Base-by-base conservation (phyloP, 2,329 filamentous ascomycete genomes). In the Zarea fungicola region DNA sequence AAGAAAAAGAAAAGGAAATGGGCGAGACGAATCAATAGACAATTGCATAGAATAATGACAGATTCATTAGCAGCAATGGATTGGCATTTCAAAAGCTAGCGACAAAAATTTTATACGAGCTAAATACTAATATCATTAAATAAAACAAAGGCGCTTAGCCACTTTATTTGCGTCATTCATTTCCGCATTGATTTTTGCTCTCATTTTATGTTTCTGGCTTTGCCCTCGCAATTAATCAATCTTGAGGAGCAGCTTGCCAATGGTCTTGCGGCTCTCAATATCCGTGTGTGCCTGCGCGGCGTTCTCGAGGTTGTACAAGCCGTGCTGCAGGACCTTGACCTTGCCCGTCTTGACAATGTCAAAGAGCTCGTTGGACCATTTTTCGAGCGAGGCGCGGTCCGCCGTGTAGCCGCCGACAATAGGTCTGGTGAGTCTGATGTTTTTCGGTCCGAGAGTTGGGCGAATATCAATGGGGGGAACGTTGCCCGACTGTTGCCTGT, bases 191-290 rank as follows among this genome's bases (percentile, higher is more conserved):
- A n/a, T n/a, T n/a, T n/a, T n/a, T n/a, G n/a, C n/a, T 9, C 5
- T 29, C 8, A 22, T 37, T 39, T 39, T 18, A 19, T 19, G 14
- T 19, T 19, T 26, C 25, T 22, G 6, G 2, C 23, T 13, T 2
- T 5, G n/a, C 11, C 6, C 10, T 19, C 6, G 3, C 4, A 50
- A 53, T 52, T 60, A 67, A 56, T 71, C 84, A 40, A 81, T 77
- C 69, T 83, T 84, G 60, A 96, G 65, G 49, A 96, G 65, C 54
- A 95, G 66, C 73, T 96, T 96, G 16, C 91, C 91, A 10, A 82
- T 88, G 2, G 89, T 93, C 73, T 85, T 88, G 58, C 90, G 76
- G 35, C 87, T 79, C 68, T 95, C 87, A 37, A 96, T 75, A 65
- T 96, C 89, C 42, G 71, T 67, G 54, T 95, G 89, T 11, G 89